These are phyloP conservation scores for Trifolium fragiferum DNA, from an alignment of 306 rosid species.

Conservation along the genomic window DNA sequence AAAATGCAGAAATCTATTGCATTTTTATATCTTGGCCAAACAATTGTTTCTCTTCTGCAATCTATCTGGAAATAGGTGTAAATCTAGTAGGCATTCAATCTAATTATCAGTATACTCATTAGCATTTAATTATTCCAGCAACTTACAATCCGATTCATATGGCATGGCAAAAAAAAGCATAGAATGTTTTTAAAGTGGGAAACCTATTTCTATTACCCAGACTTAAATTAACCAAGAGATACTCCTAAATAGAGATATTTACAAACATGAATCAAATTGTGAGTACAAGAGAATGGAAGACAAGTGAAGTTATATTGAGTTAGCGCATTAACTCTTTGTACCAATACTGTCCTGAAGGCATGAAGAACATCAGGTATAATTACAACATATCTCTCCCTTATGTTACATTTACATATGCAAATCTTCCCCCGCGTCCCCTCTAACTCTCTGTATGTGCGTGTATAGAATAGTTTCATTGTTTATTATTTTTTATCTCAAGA, in stretches of 20 bases:
- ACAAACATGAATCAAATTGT: constrained; percentile 18
- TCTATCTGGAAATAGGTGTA: constrained; percentile 7
- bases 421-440: not conserved
- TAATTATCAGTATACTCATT: not conserved
- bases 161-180: constrained; percentile 17
- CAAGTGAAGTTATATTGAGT: constrained; percentile 6
- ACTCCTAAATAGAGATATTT: not conserved
- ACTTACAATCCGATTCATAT: constrained; percentile 25
- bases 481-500: constrained; percentile 3
- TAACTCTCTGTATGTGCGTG: not conserved
- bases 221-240: not conserved
- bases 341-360: constrained; percentile 29
- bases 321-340: not conserved
- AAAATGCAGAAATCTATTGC: not conserved
- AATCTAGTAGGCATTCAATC: constrained; percentile 18
- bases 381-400: not conserved
- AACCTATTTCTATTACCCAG: constrained; percentile 5
- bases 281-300: not conserved
- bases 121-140: constrained; percentile 26
- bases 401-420: not conserved
- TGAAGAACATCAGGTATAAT: not conserved
- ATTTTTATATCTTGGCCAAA: constrained; percentile 1
- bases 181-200: constrained; percentile 2
- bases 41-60: constrained; percentile 16
- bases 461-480: constrained; percentile 1